Conservation (phyloP, 2,329 filamentous ascomycete genomes). For the Cercospora sesami region DNA sequence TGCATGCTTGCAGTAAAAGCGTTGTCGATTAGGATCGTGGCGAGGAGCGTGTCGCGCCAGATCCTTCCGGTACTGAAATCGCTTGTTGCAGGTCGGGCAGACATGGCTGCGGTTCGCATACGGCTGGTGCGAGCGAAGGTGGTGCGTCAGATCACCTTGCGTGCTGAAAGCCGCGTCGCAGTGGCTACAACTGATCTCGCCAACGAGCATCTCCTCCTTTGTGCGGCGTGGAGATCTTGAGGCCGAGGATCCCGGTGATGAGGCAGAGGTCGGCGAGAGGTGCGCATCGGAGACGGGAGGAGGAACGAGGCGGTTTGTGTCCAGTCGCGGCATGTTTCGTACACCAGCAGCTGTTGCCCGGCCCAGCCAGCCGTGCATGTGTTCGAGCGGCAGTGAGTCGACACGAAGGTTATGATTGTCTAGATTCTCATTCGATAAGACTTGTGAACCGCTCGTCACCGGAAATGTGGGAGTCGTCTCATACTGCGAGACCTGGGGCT, state of each 20-base stretch:
- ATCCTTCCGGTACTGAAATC: constrained; percentile 30
- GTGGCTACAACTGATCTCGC: constrained; percentile 20
- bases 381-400: not conserved
- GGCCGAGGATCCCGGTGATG: constrained; percentile 22
- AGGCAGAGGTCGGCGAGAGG: constrained; percentile 27
- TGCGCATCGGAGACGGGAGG: constrained; percentile 13
- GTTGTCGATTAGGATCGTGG: constrained; percentile 27
- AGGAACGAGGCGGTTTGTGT: constrained; percentile 22
- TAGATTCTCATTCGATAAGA: constrained; percentile 11
- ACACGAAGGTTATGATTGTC: constrained; percentile 21
- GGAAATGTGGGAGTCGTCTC: not conserved
- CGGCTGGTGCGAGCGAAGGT: constrained; percentile 25
- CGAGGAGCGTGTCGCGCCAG: constrained; percentile 25
- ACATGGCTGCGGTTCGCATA: constrained; percentile 27
- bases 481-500: not conserved
- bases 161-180: constrained; percentile 26
- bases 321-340: constrained; percentile 16
- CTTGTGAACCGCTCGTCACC: constrained; percentile 8
- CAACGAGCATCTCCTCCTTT: constrained; percentile 17
- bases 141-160: constrained; percentile 27
- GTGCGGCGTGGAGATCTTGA: constrained; percentile 16
- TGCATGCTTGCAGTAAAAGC: constrained; percentile 22
- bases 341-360: constrained; percentile 17
- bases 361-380: constrained; percentile 25
- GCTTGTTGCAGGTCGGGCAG: constrained; percentile 25